Conservation (phyloP, 2,329 filamentous ascomycete genomes). For the Teratosphaeria nubilosa region DNA sequence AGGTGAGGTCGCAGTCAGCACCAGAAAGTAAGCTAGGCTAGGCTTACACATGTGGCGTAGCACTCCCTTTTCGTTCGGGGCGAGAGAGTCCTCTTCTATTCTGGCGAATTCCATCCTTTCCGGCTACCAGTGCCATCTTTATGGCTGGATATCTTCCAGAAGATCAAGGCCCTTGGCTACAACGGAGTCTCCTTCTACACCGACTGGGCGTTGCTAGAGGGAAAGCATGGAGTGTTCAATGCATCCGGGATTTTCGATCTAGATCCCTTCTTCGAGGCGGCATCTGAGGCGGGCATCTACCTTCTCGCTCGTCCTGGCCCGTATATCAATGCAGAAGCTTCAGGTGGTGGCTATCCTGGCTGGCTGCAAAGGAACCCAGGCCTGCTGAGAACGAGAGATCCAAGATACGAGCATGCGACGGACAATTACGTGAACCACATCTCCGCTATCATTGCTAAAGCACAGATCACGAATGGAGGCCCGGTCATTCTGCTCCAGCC, state of each 20-base stretch:
- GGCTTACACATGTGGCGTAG: background rate
- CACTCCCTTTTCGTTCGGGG: slow-evolving; percentile 61
- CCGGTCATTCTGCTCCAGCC: slow-evolving; percentile 70
- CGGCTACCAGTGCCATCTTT: slow-evolving; percentile 51
- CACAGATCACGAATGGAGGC: slow-evolving; percentile 73
- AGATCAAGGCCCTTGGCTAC: slow-evolving; percentile 71
- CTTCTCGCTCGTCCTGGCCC: slow-evolving; percentile 47
- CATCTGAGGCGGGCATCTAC: slow-evolving; percentile 63
- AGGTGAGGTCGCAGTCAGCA: background rate
- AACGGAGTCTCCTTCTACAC: slow-evolving; percentile 71
- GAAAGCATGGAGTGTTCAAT: slow-evolving; percentile 57
- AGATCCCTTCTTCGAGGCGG: slow-evolving; percentile 67
- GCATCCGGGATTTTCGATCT: slow-evolving; percentile 63
- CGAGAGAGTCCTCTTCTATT: slow-evolving; percentile 61
- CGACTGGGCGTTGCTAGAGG: slow-evolving; percentile 69
- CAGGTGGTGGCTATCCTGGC: slow-evolving; percentile 69
- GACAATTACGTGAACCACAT: slow-evolving; percentile 56
- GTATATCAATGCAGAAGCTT: slow-evolving; percentile 65
- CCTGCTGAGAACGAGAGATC: slow-evolving; percentile 51
- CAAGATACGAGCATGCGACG: slow-evolving; percentile 55
- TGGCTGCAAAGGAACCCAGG: slow-evolving; percentile 65
- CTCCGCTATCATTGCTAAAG: slow-evolving; percentile 56
- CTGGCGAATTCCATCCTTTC: slow-evolving; percentile 64
- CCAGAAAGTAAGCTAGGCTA: background rate
- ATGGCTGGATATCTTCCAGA: slow-evolving; percentile 68